Base-by-base conservation (phyloP, 768 basidiomycete genomes). In the Mycena floridula region DNA sequence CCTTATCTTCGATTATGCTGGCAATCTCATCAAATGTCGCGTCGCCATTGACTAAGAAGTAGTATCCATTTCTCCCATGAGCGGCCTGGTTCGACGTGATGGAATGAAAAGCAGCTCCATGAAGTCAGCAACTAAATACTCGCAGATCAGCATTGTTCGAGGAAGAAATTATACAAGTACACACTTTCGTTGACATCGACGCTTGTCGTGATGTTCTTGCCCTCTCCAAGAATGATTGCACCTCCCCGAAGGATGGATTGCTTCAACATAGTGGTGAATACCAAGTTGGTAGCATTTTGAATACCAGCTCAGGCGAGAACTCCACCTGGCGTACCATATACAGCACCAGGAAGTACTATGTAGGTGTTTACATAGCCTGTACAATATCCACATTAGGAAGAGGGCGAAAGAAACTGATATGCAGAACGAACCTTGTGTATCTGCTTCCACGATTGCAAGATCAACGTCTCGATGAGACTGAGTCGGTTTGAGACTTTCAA, bases 401-500 rank as follows among this genome's bases (percentile, higher is more conserved):
- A 16, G 37, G 23, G 27, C 30, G 37, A 7, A 27, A 37, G 24
- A 18, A 22, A 41, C 20, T 7, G 7, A 28, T 26, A n/a, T 35
- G 6, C 7, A 27, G 23, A 7, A 28, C 4, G 16, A 16, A 73
- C 76, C 75, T 59, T 73, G 58, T 30, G 64, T 65, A 47, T 79
- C 77, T 1, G 76, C 80, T 0, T 60, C 58, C 13, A 75, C 45
- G 21, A 81, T 52, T 16, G 59, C 58, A 6, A 70, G 48, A 47
- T 82, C 81, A 22, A 79, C 74, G 32, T 68, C 51, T 24, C 80
- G 60, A 50, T 82, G 81, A n/a, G 60, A 51, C 40, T 72, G 69
- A 0, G 65, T 71, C 12, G 63, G 60, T 1, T 71, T 50, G 18
- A 82, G 62, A 0, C 66, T 58, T 49, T 73, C 71, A 2, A 82